Evolutionary conservation across 2,329 filamentous ascomycete genomes (phyloP), one percentile per base, ranked within the genome.

Genomic region (Clathrospora elynae): DNA sequence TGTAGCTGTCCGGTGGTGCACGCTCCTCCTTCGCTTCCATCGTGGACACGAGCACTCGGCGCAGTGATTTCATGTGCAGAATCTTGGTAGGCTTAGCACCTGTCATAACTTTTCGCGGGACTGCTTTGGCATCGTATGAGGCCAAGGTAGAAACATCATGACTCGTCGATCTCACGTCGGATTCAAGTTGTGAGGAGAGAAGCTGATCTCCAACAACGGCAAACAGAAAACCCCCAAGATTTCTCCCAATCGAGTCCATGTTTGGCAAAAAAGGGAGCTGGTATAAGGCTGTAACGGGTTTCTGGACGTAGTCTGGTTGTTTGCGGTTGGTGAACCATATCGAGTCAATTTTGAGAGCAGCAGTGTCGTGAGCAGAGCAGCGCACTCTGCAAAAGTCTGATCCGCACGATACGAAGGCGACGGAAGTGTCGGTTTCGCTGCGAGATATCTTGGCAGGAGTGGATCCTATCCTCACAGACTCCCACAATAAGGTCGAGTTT

Each of bases 21-120:
- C 51, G 53, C 16, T 58, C 61, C 19, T 69, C 62, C 31, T 73
- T 67, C 6, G 66, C 62, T 28, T 66, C 61, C 6, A 61, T 55
- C 1, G 70, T 78, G 14, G 76, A 76, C 9, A 79, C 73, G 20
- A 82, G 71, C 18, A 83, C 67, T 46, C 73, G 74, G 9, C 71
- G 68, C 7, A 78, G 59, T 13, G 47, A 33, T 18, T 66, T 57
- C 7, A 77, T 74, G 57, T 78, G 79, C 7, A 72, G 61, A 7
- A 78, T 41, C 29, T 59, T 64, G 2, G 53, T 61, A 16, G 68
- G 64, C 8, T 66, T 68, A 6, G 53, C 51, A 7, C 40, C 46
- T 5, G 48, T 63, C 5, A 42, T 31, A 9, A 66, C 17, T 38
- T 58, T 64, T 10, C 66, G 55, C 3, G 66, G 66, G n/a, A 69